Conservation (phyloP, 2,329 filamentous ascomycete species). For the Davidsoniella virescens region DNA sequence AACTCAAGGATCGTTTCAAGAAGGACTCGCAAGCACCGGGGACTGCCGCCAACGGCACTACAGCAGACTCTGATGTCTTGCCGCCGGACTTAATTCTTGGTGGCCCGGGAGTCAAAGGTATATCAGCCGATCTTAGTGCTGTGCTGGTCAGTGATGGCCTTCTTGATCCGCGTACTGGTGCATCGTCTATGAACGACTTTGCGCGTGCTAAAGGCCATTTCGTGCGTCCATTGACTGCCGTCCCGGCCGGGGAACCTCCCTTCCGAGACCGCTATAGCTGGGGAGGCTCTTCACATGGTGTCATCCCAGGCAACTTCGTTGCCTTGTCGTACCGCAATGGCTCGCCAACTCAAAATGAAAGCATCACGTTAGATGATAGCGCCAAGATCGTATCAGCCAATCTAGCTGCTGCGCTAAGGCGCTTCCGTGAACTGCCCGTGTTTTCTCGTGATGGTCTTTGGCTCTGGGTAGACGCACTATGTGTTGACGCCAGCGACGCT, state of each 20-base stretch:
- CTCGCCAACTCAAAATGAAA: slow-evolving; percentile 1
- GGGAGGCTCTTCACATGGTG: slow-evolving; percentile 8
- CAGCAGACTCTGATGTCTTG: neutral
- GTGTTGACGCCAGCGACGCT: slow-evolving; percentile 14
- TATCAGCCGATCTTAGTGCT: slow-evolving; percentile 8
- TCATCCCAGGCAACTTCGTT: slow-evolving; percentile 12
- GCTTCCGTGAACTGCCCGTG: slow-evolving; percentile 10
- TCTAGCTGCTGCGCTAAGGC: slow-evolving; percentile 7
- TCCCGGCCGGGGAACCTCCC: slow-evolving; percentile 1
- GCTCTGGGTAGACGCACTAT: slow-evolving; percentile 16
- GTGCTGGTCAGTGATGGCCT: slow-evolving; percentile 8
- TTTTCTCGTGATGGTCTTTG: slow-evolving; percentile 13
- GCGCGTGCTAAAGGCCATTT: slow-evolving; percentile 6
- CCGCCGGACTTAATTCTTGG: slow-evolving; percentile 9
- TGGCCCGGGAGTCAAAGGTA: slow-evolving; percentile 9
- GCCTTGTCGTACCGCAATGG: slow-evolving; percentile 5
- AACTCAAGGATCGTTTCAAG: slow-evolving; percentile 10
- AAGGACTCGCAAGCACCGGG: neutral
- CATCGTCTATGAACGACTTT: slow-evolving; percentile 2
- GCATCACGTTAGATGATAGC: slow-evolving; percentile 4
- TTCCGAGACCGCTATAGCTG: slow-evolving; percentile 10
- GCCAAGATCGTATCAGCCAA: slow-evolving; percentile 1
- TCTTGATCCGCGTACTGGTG: slow-evolving; percentile 2
- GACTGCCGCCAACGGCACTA: neutral
- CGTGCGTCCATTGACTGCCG: slow-evolving; percentile 1